These are phyloP conservation scores for Jamesozyma lodderae DNA, from an alignment of 805 yeast species.

Conservation along the genomic window DNA sequence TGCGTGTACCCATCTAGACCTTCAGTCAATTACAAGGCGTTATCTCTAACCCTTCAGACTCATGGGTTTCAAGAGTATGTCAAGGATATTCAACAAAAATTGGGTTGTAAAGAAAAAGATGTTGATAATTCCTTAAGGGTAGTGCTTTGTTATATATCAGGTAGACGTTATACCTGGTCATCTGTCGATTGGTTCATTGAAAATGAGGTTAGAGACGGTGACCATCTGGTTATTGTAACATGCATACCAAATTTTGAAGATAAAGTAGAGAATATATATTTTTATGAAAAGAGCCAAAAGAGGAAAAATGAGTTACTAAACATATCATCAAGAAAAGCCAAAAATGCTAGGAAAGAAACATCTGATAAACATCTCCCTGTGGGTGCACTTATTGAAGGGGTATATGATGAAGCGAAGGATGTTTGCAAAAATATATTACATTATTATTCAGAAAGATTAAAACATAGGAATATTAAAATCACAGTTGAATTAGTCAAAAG, in stretches of 20 bases:
- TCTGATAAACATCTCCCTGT: conserved; percentile 4
- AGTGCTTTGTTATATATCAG: conserved; percentile 53
- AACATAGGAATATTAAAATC: conserved; percentile 20
- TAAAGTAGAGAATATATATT: conserved; percentile 7
- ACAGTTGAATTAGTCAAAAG: conserved; percentile 27
- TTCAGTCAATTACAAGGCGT: conserved; percentile 22
- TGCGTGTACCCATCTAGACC: conserved; percentile 31
- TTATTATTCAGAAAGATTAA: conserved; percentile 21
- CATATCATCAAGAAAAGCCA: background rate
- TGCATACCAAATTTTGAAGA: conserved; percentile 35
- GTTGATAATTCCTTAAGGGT: conserved; percentile 29
- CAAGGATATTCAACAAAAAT: conserved; percentile 3
- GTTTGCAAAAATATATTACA: conserved; percentile 19
- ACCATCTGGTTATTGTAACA: conserved; percentile 50
- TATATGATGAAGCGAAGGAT: conserved; percentile 21
- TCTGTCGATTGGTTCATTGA: conserved; percentile 61
- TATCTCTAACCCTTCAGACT: conserved; percentile 20
- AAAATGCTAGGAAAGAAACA: background rate
- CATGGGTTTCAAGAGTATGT: conserved; percentile 13
- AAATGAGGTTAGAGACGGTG: conserved; percentile 51
- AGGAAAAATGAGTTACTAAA: conserved; percentile 4
- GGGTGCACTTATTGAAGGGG: conserved; percentile 17
- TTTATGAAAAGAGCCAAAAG: conserved; percentile 8
- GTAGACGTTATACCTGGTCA: conserved; percentile 66
- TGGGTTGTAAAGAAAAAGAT: conserved; percentile 7